Conservation (phyloP, 2,329 filamentous ascomycete genomes). For the Aspergillus carbonarius region DNA sequence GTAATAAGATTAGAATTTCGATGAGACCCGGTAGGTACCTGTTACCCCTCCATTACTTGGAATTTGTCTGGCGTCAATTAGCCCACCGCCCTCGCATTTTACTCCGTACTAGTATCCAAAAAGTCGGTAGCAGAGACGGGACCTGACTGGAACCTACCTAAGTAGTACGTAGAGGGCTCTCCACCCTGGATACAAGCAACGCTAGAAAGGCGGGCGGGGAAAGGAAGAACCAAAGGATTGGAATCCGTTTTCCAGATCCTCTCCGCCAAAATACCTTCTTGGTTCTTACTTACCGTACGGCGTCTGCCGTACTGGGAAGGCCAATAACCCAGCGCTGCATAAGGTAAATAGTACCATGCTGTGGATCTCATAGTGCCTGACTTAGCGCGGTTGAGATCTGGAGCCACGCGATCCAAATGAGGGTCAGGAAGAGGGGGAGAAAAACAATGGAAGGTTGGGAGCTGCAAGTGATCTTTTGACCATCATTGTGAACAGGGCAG, state of each 20-base stretch:
- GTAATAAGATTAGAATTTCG: not conserved
- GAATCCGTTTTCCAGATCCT: slow-evolving; percentile 3
- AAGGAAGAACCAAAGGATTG: slow-evolving; percentile 14
- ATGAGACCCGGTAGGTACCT: no score
- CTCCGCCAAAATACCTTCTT: not conserved
- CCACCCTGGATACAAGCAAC: slow-evolving; percentile 4
- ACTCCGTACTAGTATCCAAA: not conserved
- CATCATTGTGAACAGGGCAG: slow-evolving; percentile 4
- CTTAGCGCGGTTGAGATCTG: slow-evolving; percentile 23
- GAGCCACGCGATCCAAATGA: slow-evolving; percentile 24
- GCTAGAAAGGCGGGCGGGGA: slow-evolving; percentile 12
- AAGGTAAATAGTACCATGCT: slow-evolving; percentile 14
- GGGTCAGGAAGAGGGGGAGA: slow-evolving; percentile 15
- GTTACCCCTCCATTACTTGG: not conserved
- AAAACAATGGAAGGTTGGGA: slow-evolving; percentile 14
- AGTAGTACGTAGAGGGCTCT: not conserved
- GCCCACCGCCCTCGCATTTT: not conserved
- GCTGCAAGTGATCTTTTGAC: slow-evolving; percentile 22
- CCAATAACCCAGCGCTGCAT: slow-evolving; percentile 8
- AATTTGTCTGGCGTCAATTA: not conserved
- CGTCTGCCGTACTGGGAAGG: not conserved
- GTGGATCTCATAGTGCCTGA: slow-evolving; percentile 21
- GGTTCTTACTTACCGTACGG: not conserved
- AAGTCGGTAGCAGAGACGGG: slow-evolving; percentile 11
- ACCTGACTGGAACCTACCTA: not conserved